Percentiles rank a stretch among this genome's conserved stretches.
These are phyloP conservation scores for Claviceps pazoutovae DNA, from an alignment of 2,329 filamentous ascomycete species.

Conservation along the genomic window DNA sequence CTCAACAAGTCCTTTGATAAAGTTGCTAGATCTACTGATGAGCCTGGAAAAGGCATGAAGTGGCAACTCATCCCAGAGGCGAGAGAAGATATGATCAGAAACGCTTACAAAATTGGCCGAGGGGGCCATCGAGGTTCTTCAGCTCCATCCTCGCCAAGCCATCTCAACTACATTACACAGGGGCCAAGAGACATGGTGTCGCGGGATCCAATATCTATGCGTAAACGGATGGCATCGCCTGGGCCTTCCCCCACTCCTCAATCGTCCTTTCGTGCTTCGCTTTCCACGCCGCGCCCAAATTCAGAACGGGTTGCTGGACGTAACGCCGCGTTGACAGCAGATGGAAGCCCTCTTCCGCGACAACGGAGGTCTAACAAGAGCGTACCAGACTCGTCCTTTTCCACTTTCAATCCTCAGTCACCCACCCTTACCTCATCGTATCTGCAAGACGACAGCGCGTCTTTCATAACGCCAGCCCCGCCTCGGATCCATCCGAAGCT, in stretches of 20 bases:
- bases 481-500: conserved; percentile 59
- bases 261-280: conserved; percentile 33
- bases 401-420: conserved; percentile 40
- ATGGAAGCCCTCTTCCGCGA: conserved; percentile 49
- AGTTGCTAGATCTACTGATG: conserved; percentile 79
- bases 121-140: conserved; percentile 55
- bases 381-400: conserved; percentile 27
- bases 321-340: conserved; percentile 28
- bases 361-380: conserved; percentile 29
- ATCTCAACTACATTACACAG: conserved; percentile 46
- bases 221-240: conserved; percentile 43
- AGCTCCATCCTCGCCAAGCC: conserved; percentile 52
- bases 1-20: conserved; percentile 92
- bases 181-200: conserved; percentile 41
- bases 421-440: conserved; percentile 49
- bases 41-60: conserved; percentile 98
- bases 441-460: conserved; percentile 43
- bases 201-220: conserved; percentile 35
- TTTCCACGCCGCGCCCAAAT: conserved; percentile 45
- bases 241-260: conserved; percentile 43
- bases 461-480: conserved; percentile 59
- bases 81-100: conserved; percentile 76
- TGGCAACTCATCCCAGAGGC: conserved; percentile 84
- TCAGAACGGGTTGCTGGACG: conserved; percentile 24
- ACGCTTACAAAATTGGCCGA: conserved; percentile 46